These are phyloP conservation scores for Xanthoceras sorbifolium DNA, from an alignment of 345 rosid genomes.

Conservation along the genomic window DNA sequence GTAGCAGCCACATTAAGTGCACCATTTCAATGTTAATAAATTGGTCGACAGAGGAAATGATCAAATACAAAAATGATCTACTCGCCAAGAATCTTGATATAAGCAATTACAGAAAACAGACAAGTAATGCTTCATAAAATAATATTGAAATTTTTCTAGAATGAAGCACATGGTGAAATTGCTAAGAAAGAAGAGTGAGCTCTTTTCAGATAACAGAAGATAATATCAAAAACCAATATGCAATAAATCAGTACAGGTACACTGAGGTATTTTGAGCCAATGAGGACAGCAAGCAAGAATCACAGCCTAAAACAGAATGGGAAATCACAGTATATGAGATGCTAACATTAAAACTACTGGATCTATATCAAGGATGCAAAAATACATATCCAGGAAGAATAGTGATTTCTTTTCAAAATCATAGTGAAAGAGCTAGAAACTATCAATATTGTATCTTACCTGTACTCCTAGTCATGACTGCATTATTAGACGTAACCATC, in stretches of 20 bases:
- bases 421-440: background rate
- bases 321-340: background rate
- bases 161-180: background rate
- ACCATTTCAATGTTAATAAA: background rate
- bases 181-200: background rate
- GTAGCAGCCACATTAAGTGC: background rate
- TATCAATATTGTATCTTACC: background rate
- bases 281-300: background rate
- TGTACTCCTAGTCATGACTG: background rate
- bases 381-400: background rate
- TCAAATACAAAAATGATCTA: background rate
- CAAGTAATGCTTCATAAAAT: slow-evolving; percentile 8
- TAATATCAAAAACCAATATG: background rate
- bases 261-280: background rate
- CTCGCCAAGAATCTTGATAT: background rate
- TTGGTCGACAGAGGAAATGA: background rate
- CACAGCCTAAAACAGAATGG: background rate
- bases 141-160: background rate
- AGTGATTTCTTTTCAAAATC: background rate
- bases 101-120: background rate
- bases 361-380: slow-evolving; percentile 1
- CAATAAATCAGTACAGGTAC: background rate
- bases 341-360: background rate
- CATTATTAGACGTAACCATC: slow-evolving; percentile 23
- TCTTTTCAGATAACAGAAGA: background rate